Evolutionary conservation across 345 rosid genomes (phyloP), one percentile per base, ranked within the genome.

Genomic region (Hevea brasiliensis): DNA sequence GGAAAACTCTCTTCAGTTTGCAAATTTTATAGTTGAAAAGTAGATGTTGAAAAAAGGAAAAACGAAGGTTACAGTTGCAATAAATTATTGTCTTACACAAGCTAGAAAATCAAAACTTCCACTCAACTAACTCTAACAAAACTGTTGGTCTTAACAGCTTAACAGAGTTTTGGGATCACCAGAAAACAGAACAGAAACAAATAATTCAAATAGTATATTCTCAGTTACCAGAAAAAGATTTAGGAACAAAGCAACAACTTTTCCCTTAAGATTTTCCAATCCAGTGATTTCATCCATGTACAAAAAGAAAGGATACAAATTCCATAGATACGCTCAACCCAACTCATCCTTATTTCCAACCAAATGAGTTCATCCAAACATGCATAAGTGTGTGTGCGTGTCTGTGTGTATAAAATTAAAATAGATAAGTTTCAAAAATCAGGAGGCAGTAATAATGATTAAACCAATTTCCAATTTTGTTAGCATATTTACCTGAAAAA

Each of bases 401-500:
- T 35, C 7, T 13, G 23, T 24, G 0, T 24, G 69, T 1, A 54
- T 66, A 27, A 37, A 47, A 47, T 24, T 26, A 48, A 20, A 26
- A 66, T 11, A 7, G 21, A 59, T 17, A 24, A 23, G 29, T 81
- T 69, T 72, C 75, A 51, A 66, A 32, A 70, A 81, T n/a, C 68
- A 47, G 60, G 44, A 20, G n/a, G 56, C 21, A 44, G 40, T 17
- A 14, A 61, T 57, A 47, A 71, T 73, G 54, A 60, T 59, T 29
- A 35, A 67, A 23, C 54, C 32, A 40, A 57, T 32, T 74, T 70
- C 74, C 67, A 35, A 75, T 45, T 63, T 53, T 53, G 64, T 71
- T 42, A 51, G 67, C 14, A 37, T 67, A 57, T 55, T 67, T 47
- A 55, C 61, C 32, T 6, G 41, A 37, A 50, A 8, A 62, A 71